Evolutionary conservation across 2,329 filamentous ascomycete genomes (phyloP).

Genomic region (Pseudogymnoascus sp.): DNA sequence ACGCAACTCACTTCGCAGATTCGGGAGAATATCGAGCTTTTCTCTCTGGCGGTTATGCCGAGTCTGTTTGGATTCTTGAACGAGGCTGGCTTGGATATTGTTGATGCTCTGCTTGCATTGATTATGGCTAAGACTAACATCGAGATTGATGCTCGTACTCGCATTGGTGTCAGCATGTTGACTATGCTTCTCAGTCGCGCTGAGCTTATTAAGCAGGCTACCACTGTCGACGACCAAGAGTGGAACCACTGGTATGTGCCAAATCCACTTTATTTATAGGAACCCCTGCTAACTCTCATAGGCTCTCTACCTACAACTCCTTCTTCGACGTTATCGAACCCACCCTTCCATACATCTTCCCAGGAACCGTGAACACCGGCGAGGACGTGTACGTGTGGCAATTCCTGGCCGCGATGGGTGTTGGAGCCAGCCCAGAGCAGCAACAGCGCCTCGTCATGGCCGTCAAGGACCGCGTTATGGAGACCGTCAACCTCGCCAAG

Average conservation of each 20-base stretch:
- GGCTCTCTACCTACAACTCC: constrained; percentile 70
- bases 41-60: constrained; percentile 80
- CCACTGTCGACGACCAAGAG: constrained; percentile 59
- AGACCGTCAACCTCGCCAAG: constrained; percentile 83
- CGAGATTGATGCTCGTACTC: constrained; percentile 74
- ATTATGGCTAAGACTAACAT: constrained; percentile 76
- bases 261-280: neutral
- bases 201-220: constrained; percentile 81
- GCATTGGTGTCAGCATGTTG: constrained; percentile 80
- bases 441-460: constrained; percentile 90
- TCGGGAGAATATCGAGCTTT: constrained; percentile 88
- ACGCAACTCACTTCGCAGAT: constrained; percentile 64
- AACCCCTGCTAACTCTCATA: constrained; percentile 32
- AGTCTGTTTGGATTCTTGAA: constrained; percentile 84
- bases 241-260: constrained; percentile 68
- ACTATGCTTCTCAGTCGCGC: constrained; percentile 93
- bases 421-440: constrained; percentile 86
- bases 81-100: constrained; percentile 83
- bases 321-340: constrained; percentile 86
- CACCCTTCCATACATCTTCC: constrained; percentile 78
- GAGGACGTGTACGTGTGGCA: constrained; percentile 98
- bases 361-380: constrained; percentile 77
- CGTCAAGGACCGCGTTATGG: constrained; percentile 96
- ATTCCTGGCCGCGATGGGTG: constrained; percentile 89
- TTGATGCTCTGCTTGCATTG: constrained; percentile 80